Evolutionary conservation across 108 stramenopile species (phyloP), one percentile per base, ranked within the genome.

Genomic region (Discostella stelligeroides): DNA sequence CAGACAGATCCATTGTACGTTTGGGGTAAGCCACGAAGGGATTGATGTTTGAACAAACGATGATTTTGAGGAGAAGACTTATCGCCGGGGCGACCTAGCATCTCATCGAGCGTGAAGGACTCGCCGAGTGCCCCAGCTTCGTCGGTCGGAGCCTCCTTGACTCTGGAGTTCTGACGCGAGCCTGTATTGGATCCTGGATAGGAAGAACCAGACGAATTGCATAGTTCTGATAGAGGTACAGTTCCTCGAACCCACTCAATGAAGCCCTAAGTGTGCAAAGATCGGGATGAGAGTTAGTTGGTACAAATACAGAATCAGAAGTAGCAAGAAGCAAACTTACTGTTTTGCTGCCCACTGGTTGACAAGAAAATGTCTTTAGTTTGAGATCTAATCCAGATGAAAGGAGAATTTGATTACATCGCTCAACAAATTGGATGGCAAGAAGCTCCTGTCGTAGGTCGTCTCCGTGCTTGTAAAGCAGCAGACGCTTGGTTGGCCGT

Each of bases 401-500:
- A 42, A 82, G 80, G 23, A 95, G 57, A 37, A 95, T 84, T 58
- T 59, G 43, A 71, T 88, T 86, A 56, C 94, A 95, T 41, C 79
- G 63, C 51, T 83, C 86, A 56, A 95, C 70, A 63, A 95, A 91
- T 61, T 95, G 84, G 25, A 92, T 86, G 0, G 91, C 88, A 73
- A 92, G 87, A 63, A 90, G 81, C 54, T 95, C 94, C 59, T 95
- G 94, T 11, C 91, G 81, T 23, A 95, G 46, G 73, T 95, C 94
- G 51, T 95, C 94, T 43, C 88, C 88, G 60, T 95, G 94, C 60
- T 95, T 95, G 79, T 92, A 95, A 20, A 95, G 72, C 5, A 95
- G 85, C 59, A 86, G 77, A 12, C 91, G 82, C 72, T 85, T 89
- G 14, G 70, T 60, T 18, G 67, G 65, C 11, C 49, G 60, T 23